Evolutionary conservation across 176 grass and related monocot genomes (phyloP).

Genomic region (Musa acuminata): DNA sequence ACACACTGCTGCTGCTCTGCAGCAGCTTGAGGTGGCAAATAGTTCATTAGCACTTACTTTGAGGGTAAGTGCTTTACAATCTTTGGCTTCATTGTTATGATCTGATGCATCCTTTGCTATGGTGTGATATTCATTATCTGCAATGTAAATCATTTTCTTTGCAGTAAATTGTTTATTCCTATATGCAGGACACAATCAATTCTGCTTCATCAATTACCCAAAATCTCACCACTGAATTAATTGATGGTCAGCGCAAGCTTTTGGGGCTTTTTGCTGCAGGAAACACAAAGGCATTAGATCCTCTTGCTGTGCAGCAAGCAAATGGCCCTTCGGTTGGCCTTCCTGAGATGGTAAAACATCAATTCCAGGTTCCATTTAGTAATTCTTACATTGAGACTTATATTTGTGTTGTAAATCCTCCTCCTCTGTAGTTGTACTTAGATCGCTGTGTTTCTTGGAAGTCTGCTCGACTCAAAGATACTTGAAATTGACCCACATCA

Average conservation of each 20-base stretch:
- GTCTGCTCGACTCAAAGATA: neutral
- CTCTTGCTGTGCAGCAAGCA: conserved; percentile 36
- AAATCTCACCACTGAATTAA: conserved; percentile 58
- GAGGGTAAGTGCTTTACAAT: conserved; percentile 34
- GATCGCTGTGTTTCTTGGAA: neutral
- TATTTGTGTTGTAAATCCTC: neutral
- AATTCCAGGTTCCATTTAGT: neutral
- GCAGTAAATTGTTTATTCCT: conserved; percentile 15
- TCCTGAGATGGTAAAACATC: conserved; percentile 40
- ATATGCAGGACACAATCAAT: conserved; percentile 61
- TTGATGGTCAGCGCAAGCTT: conserved; percentile 74
- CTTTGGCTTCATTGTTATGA: neutral
- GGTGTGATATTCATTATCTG: neutral
- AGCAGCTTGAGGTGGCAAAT: conserved; percentile 55
- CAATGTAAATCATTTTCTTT: neutral
- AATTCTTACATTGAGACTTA: neutral
- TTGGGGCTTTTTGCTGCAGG: conserved; percentile 54
- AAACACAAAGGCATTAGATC: conserved; percentile 31
- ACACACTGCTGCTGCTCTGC: conserved; percentile 52
- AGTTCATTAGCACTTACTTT: conserved; percentile 74
- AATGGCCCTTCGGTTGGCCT: conserved; percentile 44
- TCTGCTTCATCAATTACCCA: conserved; percentile 70
- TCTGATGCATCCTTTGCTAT: neutral
- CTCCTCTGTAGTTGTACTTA: neutral
- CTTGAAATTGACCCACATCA: neutral